Evolutionary conservation across 306 rosid species (phyloP).

Genomic region (Ochetophila trinervis): DNA sequence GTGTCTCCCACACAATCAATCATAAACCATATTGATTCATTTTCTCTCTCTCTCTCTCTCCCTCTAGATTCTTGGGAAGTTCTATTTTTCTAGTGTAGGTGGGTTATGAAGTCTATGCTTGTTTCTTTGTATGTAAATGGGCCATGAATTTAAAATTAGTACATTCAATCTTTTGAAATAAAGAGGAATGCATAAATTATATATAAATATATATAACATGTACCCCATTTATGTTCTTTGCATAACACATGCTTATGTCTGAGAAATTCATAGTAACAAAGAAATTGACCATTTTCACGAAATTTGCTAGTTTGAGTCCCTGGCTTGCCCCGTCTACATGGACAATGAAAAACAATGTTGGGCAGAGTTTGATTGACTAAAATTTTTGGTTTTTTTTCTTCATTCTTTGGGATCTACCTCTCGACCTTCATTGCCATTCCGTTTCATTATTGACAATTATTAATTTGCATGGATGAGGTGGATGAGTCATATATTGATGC

Average conservation of each 20-base stretch:
- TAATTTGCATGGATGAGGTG: constrained; percentile 34
- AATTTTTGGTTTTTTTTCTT: constrained; percentile 23
- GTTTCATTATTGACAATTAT: constrained; percentile 46
- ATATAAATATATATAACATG: not conserved
- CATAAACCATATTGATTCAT: not conserved
- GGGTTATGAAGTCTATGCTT: constrained; percentile 25
- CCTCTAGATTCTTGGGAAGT: constrained; percentile 13
- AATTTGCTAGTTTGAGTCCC: not conserved
- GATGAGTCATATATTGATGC: constrained; percentile 20
- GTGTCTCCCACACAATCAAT: constrained; percentile 9
- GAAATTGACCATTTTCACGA: constrained; percentile 19
- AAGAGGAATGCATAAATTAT: too few relatives aligned
- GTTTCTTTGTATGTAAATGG: constrained; percentile 5
- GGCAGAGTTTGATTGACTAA: constrained; percentile 24
- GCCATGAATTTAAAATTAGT: too few relatives aligned
- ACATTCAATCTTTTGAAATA: too few relatives aligned
- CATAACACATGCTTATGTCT: constrained; percentile 39
- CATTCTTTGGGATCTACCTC: constrained; percentile 42
- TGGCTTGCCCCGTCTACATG: not conserved
- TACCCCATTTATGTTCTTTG: constrained; percentile 16
- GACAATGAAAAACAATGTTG: constrained; percentile 11
- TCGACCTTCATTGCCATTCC: constrained; percentile 31
- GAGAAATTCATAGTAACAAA: constrained; percentile 12
- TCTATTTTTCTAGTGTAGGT: not conserved
- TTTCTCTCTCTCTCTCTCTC: not conserved